phyloP scores from a whole-genome alignment of 768 basidiomycete genomes.

The Podaxis carcinomalis region DNA sequence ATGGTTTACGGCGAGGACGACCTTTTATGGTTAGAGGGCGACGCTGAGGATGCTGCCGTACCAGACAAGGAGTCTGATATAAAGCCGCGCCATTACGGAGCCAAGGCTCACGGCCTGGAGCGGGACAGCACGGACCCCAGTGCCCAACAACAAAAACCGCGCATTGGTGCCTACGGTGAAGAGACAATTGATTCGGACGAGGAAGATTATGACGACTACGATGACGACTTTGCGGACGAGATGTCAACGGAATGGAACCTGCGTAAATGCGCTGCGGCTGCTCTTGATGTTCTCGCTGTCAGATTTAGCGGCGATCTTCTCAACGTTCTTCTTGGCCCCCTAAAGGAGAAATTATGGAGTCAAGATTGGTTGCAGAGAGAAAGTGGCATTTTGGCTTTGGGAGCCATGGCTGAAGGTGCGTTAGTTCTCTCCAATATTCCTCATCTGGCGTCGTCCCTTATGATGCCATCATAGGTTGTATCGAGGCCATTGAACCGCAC shows the following conservation, averaged over 20 bases:
- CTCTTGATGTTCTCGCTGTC: constrained; percentile 93
- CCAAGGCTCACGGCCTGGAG: constrained; percentile 81
- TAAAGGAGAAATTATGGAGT: constrained; percentile 94
- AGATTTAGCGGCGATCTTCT: constrained; percentile 88
- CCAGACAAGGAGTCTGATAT: constrained; percentile 96
- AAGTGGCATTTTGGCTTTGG: constrained; percentile 91
- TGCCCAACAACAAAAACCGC: constrained; percentile 29
- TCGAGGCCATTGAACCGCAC: constrained; percentile 93
- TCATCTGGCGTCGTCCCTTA: neutral
- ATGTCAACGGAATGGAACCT: constrained; percentile 99
- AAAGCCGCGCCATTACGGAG: constrained; percentile 90
- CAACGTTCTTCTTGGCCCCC: constrained; percentile 79
- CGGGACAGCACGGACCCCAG: constrained; percentile 49
- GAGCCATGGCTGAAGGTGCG: constrained; percentile 97
- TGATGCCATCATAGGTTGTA: constrained; percentile 65
- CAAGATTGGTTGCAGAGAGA: constrained; percentile 92
- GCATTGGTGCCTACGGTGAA: constrained; percentile 69
- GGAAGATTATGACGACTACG: constrained; percentile 82
- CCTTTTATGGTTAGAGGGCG: constrained; percentile 89
- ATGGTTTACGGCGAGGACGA: constrained; percentile 98
- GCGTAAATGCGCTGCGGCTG: constrained; percentile 96
- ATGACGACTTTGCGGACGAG: constrained; percentile 93
- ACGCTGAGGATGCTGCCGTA: constrained; percentile 82
- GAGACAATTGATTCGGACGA: constrained; percentile 83
- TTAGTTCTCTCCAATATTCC: constrained; percentile 9